Percentiles rank a stretch among this genome's conserved stretches.
phyloP scores from a whole-genome alignment of 768 basidiomycete genomes.

The Termitomyces sp. region DNA sequence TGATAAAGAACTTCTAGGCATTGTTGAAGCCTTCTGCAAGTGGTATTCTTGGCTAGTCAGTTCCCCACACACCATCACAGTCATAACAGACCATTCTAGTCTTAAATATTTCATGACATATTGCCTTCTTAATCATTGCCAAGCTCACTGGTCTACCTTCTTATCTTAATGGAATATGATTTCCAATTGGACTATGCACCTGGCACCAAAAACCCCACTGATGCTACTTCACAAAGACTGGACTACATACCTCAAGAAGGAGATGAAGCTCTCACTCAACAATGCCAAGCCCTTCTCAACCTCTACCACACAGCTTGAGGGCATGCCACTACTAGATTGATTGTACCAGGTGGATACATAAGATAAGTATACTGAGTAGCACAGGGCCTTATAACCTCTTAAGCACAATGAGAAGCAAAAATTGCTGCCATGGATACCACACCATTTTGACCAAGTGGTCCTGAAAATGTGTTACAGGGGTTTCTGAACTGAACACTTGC shows the following conservation, averaged over 20 bases:
- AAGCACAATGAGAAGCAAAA: too few relatives aligned
- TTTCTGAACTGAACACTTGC: too few relatives aligned
- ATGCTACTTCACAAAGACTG: neutral
- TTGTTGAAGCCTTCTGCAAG: neutral
- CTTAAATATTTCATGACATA: neutral
- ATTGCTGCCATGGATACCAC: too few relatives aligned
- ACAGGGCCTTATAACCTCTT: too few relatives aligned
- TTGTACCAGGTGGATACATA: too few relatives aligned
- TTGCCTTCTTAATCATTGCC: neutral
- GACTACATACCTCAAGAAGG: neutral
- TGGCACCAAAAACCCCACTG: neutral
- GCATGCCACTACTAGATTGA: too few relatives aligned
- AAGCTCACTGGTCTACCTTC: neutral
- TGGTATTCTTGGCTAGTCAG: neutral
- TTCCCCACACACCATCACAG: neutral
- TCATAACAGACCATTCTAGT: too few relatives aligned
- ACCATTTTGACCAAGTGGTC: too few relatives aligned
- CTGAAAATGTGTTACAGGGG: too few relatives aligned
- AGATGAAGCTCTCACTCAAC: neutral
- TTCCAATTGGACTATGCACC: too few relatives aligned
- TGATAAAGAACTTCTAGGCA: too few relatives aligned
- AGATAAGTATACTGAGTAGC: too few relatives aligned
- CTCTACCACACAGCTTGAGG: neutral
- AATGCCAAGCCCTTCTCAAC: neutral
- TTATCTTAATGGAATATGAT: neutral